These are phyloP conservation scores for Gentiana dahurica DNA, from an alignment of 257 asterid genomes.

Conservation along the genomic window DNA sequence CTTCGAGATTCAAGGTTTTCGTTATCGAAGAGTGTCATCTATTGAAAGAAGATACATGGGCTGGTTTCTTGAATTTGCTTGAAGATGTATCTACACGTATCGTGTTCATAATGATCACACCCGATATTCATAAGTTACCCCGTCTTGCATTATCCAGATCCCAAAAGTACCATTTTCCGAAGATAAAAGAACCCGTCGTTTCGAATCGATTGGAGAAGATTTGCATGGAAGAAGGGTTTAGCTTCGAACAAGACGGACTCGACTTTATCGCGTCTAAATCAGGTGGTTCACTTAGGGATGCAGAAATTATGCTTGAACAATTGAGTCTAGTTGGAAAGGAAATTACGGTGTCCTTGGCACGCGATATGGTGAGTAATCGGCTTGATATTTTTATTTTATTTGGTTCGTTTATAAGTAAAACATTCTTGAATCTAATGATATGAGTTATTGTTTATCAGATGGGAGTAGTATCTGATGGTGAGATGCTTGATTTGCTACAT, in stretches of 20 bases:
- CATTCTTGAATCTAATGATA: conserved; percentile 6
- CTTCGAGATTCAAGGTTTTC: conserved; percentile 58
- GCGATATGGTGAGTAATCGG: conserved; percentile 71
- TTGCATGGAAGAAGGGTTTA: conserved; percentile 57
- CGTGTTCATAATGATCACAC: conserved; percentile 64
- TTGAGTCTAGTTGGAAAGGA: conserved; percentile 75
- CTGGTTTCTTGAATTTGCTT: conserved; percentile 31
- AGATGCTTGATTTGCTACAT: conserved; percentile 65
- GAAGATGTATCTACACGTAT: conserved; percentile 42
- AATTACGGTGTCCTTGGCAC: conserved; percentile 59
- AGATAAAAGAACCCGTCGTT: conserved; percentile 51
- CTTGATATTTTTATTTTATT: not conserved
- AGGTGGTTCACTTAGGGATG: conserved; percentile 78
- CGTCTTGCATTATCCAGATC: conserved; percentile 42
- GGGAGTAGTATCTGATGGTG: conserved; percentile 87
- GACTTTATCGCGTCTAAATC: conserved; percentile 58
- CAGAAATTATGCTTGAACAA: conserved; percentile 93
- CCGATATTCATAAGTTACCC: conserved; percentile 63
- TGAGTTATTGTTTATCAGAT: conserved; percentile 33
- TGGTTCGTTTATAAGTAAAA: not conserved
- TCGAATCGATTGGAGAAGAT: conserved; percentile 27
- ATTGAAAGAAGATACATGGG: conserved; percentile 65
- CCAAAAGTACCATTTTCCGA: conserved; percentile 46
- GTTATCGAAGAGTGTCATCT: conserved; percentile 84
- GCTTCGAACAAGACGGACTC: conserved; percentile 59